phyloP scores from a whole-genome alignment of 331 rosid genomes.

The Saraca asoca region DNA sequence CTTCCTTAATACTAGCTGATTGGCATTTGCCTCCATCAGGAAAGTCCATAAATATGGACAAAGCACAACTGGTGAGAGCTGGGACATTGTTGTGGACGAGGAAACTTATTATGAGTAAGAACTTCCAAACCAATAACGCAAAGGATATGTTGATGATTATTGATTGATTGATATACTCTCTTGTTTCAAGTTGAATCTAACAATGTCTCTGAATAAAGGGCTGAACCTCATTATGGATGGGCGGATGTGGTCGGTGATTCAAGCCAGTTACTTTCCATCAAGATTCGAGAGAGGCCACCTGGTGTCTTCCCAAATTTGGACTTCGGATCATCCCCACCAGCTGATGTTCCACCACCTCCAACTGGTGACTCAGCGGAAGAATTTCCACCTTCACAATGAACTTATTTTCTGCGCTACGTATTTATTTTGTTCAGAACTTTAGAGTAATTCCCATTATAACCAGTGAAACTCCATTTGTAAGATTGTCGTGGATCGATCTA shows the following conservation, averaged over 20 bases:
- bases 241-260: slow-evolving; percentile 95
- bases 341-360: slow-evolving; percentile 25
- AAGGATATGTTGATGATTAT: too few relatives aligned
- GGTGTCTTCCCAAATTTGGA: slow-evolving; percentile 73
- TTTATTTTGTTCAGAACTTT: slow-evolving; percentile 21
- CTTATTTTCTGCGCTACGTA: slow-evolving; percentile 5
- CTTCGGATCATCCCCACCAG: slow-evolving; percentile 49
- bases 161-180: not conserved
- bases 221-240: slow-evolving; percentile 97
- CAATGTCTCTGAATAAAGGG: slow-evolving; percentile 50
- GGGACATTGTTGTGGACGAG: slow-evolving; percentile 96
- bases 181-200: slow-evolving; percentile 23
- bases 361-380: slow-evolving; percentile 49
- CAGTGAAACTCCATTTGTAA: slow-evolving; percentile 36
- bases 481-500: slow-evolving; percentile 35
- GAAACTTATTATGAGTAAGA: slow-evolving; percentile 92
- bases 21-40: slow-evolving; percentile 49
- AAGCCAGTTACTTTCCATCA: slow-evolving; percentile 75
- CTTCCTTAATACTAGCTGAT: slow-evolving; percentile 15
- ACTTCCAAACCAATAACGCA: not conserved
- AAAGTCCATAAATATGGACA: slow-evolving; percentile 98
- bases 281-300: slow-evolving; percentile 83
- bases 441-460: slow-evolving; percentile 16
- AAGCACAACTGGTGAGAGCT: slow-evolving; percentile 94
- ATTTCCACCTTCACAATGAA: slow-evolving; percentile 53